These are phyloP conservation scores for Claviceps maximensis DNA, from an alignment of 2,329 filamentous ascomycete species.

Conservation along the genomic window DNA sequence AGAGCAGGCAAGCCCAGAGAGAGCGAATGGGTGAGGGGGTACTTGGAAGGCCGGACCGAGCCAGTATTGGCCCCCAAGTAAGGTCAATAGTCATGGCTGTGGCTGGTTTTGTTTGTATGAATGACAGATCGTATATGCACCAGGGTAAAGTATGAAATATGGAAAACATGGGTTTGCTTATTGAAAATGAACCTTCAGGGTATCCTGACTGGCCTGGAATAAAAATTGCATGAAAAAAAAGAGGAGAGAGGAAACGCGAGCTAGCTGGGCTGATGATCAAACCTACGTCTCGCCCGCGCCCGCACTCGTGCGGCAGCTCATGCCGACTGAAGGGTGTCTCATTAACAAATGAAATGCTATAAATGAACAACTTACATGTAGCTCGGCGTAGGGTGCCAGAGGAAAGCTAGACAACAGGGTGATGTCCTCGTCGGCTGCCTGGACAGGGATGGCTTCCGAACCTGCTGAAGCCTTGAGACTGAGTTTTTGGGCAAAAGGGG, in stretches of 20 bases:
- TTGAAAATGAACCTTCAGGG: neutral
- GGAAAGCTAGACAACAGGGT: slow-evolving; percentile 51
- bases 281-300: neutral
- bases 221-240: neutral
- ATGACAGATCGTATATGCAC: neutral
- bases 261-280: neutral
- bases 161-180: neutral
- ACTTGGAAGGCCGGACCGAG: neutral
- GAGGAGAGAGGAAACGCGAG: neutral
- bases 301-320: neutral
- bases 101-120: neutral
- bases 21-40: neutral
- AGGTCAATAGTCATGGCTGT: neutral
- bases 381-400: slow-evolving; percentile 61
- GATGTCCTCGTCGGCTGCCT: slow-evolving; percentile 60
- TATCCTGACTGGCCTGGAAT: neutral
- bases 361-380: slow-evolving; percentile 54
- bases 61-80: neutral
- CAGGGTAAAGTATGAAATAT: neutral
- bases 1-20: neutral
- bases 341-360: slow-evolving; percentile 9
- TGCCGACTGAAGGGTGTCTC: slow-evolving; percentile 4
- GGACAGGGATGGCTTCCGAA: slow-evolving; percentile 49
- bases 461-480: slow-evolving; percentile 46
- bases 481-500: slow-evolving; percentile 64